Evolutionary conservation across 2,329 filamentous ascomycete genomes (phyloP), one percentile per base, ranked within the genome.

Genomic region (Metarhizium humberi): DNA sequence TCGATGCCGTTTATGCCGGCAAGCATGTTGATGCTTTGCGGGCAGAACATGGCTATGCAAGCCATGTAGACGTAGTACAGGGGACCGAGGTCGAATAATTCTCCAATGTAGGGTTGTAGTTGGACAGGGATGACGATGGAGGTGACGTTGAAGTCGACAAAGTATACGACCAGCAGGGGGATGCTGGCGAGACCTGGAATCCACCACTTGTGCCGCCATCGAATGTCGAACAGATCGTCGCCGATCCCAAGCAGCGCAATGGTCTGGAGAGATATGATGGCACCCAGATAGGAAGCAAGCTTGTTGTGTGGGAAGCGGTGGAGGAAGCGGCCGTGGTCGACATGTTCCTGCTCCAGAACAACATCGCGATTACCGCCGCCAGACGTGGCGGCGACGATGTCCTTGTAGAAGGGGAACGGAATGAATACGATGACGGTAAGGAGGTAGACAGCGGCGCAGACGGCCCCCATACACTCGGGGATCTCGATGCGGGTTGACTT

Each of bases 21-120:
- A n/a, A 99, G 78, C 74, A 99, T 99, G 77, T 99, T 99, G 81
- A 99, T 99, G 71, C 90, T 91, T 75, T 99, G 97, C 6, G 94
- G 92, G 63, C 91, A 95, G 76, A 99, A 99, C 71, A 99, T 99
- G 68, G 92, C 89, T 62, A 99, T 82, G 55, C 88, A 87, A 53
- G 90, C 90, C 94, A 99, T 99, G 78, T 97, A 99, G 66, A 86
- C 75, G 74, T 99, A 99, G 80, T 99, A 99, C 55, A 90, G 75
- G 68, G 82, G 72, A 36, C 87, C 87, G 7, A 97, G 82, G 69
- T 97, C 85, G 68, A 97, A 79, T 51, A 96, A 81, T 62, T 90
- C 83, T 58, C 92, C 92, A 8, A 96, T 77, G 66, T 94, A 95
- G 16, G 84, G 84, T 67, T 92, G 87, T 18, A 99, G 80, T 51